Evolutionary conservation across 2,329 filamentous ascomycete species (phyloP).

Genomic region (Passalora sequoiae): DNA sequence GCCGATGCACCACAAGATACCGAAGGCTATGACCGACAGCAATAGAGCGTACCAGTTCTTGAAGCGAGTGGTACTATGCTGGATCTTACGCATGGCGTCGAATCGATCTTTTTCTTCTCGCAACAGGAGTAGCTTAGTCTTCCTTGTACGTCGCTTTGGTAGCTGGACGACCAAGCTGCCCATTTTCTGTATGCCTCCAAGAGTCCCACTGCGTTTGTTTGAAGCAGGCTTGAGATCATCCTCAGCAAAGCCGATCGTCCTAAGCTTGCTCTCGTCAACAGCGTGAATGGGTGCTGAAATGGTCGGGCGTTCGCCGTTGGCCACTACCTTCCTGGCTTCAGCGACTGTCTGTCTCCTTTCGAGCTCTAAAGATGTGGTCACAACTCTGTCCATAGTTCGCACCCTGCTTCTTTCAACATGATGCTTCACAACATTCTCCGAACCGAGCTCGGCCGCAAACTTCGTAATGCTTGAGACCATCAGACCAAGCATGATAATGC

Average conservation of each 20-base stretch:
- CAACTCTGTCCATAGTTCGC: slow-evolving; percentile 51
- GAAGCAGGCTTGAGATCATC: background rate
- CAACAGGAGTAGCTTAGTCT: slow-evolving; percentile 51
- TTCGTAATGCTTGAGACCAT: slow-evolving; percentile 75
- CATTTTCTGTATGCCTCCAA: slow-evolving; percentile 17
- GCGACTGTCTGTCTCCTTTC: slow-evolving; percentile 19
- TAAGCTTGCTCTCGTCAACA: slow-evolving; percentile 9
- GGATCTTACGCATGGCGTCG: slow-evolving; percentile 65
- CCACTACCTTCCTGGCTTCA: too few relatives aligned
- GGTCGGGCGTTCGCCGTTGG: slow-evolving; percentile 3
- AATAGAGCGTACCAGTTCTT: slow-evolving; percentile 70
- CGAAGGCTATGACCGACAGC: slow-evolving; percentile 63
- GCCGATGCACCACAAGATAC: slow-evolving; percentile 73
- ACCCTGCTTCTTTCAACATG: slow-evolving; percentile 53
- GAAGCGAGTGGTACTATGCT: slow-evolving; percentile 58
- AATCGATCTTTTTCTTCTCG: slow-evolving; percentile 46
- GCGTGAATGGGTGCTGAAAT: slow-evolving; percentile 17
- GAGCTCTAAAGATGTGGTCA: slow-evolving; percentile 50
- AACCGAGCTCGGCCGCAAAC: slow-evolving; percentile 55
- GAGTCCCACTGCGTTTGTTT: slow-evolving; percentile 1
- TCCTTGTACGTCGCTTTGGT: slow-evolving; percentile 21
- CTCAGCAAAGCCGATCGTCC: slow-evolving; percentile 13
- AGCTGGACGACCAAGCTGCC: slow-evolving; percentile 15
- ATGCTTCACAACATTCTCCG: slow-evolving; percentile 57
- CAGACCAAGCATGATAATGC: slow-evolving; percentile 78